Base-by-base conservation (phyloP, 371 early-diverging fungal species). In the Vittaforma corneae region DNA sequence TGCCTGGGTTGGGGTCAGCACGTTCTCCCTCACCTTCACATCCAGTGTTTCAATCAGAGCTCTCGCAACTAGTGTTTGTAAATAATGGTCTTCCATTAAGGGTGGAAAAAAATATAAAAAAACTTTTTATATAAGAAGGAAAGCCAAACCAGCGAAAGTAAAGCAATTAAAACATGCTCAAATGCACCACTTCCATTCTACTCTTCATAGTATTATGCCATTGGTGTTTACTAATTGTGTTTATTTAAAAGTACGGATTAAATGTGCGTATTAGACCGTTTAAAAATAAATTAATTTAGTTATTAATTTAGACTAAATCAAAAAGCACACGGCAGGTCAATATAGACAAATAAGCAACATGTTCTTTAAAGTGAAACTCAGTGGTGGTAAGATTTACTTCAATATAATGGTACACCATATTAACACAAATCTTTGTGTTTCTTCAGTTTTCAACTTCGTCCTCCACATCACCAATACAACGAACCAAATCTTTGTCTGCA, bases 21-120 rank as follows among this genome's bases (percentile, higher is more conserved):
- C 37, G 40, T 77, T 76, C 0, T 57, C 55, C 30, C 65, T 64
- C 16, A 79, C 64, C 57, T 74, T 79, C 57, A 71, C 72, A 38
- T 77, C 80, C 29, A 79, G 67, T 35, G 70, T 66, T 30, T 79
- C 74, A 38, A 70, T 62, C 34, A 79, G 63, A 16, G 76, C 75
- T 51, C 73, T 70, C 22, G 78, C 80, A 38, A 79, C 66, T 24
- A 76, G 59, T n/a, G 63, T 70, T 60, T 75, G 60, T 51, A 77
- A 65, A 57, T 79, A 79, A 42, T 77, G 68, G 58, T 75, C 74
- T 58, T 76, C 73, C 77, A 79, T 77, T 33, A 28, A 40, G 42
- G 51, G 44, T 22, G 32, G 34, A 55, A 29, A 40, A 65, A 29
- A 11, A 40, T 40, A 40, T 40, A 40, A 18, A 11, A 18, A 40